Evolutionary conservation across 306 rosid genomes (phyloP).

Genomic region (Argentina anserina): DNA sequence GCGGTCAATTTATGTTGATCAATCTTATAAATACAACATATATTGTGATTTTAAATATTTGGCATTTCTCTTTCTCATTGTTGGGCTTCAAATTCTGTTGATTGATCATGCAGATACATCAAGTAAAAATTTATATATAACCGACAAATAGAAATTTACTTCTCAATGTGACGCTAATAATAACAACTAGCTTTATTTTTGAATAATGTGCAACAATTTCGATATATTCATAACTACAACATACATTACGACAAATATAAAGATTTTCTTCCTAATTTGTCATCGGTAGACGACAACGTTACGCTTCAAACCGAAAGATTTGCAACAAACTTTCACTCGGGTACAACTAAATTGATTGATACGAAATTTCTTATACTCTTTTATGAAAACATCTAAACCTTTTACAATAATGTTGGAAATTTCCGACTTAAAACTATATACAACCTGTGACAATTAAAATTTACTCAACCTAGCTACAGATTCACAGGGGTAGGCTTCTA

Average conservation of each 20-base stretch:
- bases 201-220: neutral
- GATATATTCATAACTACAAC: neutral
- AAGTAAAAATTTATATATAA: no score
- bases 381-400: no score
- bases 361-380: no score
- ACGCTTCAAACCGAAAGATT: neutral
- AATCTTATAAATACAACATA: no score
- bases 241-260: neutral
- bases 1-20: no score
- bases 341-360: neutral
- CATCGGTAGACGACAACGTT: neutral
- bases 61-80: no score
- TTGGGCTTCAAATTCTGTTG: no score
- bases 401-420: neutral
- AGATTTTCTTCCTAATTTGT: neutral
- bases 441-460: neutral
- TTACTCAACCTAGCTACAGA: neutral
- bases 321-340: neutral
- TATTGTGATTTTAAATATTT: no score
- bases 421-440: neutral
- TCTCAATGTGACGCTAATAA: neutral
- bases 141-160: neutral
- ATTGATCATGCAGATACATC: no score
- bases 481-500: neutral
- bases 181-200: neutral